These are phyloP conservation scores for Solanum virginianum DNA, from an alignment of 257 asterid genomes.

Conservation along the genomic window DNA sequence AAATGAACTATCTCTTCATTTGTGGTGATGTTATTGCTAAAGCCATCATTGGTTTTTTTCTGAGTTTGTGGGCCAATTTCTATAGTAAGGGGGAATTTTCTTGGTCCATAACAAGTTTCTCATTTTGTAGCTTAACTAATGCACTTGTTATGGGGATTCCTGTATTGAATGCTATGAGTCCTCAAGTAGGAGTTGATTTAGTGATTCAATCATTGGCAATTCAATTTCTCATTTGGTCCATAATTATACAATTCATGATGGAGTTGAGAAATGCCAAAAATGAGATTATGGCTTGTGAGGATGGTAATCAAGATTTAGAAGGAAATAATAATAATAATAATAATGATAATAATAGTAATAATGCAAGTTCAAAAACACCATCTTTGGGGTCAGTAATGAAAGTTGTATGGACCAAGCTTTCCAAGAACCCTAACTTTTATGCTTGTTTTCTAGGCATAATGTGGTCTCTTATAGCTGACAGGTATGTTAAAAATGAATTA, in stretches of 20 bases:
- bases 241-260: constrained; percentile 27
- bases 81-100: constrained; percentile 16
- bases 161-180: constrained; percentile 59
- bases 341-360: no score
- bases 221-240: constrained; percentile 55
- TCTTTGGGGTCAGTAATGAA: constrained; percentile 21
- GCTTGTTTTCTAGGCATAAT: constrained; percentile 53
- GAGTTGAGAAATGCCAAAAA: constrained; percentile 26
- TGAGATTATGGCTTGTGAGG: not conserved
- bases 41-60: constrained; percentile 2
- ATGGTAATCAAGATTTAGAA: not conserved
- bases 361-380: not conserved
- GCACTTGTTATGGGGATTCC: constrained; percentile 72
- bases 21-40: constrained; percentile 51
- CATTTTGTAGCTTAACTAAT: constrained; percentile 42
- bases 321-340: not conserved
- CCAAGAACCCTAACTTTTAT: constrained; percentile 47
- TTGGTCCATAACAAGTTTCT: constrained; percentile 58
- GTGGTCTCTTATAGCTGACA: constrained; percentile 54
- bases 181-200: constrained; percentile 33
- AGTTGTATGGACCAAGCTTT: constrained; percentile 33
- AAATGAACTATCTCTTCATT: constrained; percentile 49
- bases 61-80: constrained; percentile 44
- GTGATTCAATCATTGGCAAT: constrained; percentile 56
- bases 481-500: constrained; percentile 10